Base-by-base conservation (phyloP, 2,329 filamentous ascomycete genomes). In the Paramyrothecium sp. region DNA sequence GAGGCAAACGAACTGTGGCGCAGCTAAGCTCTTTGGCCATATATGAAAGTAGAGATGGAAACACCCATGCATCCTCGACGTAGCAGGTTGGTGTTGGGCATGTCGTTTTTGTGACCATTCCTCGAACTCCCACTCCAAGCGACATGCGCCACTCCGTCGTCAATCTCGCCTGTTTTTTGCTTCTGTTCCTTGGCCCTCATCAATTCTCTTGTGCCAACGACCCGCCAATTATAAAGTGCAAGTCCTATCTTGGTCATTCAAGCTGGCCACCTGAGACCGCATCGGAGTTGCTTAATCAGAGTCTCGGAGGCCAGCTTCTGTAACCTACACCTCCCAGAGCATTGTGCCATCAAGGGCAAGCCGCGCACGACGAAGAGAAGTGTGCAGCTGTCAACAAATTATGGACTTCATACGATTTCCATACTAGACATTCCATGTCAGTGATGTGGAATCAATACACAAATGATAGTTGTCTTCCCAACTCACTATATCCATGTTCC, bases 401-500 rank as follows among this genome's bases (percentile, higher is more conserved):
- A 4, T 74, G 72, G 72, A 58, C 53, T 3, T 61, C 58, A 3
- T 69, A 67, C 44, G 66, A 71, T 0, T 68, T 64, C 16, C 71
- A 74, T 44, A 52, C 58, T 0, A 56, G 61, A 0, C 57, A 73
- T 23, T 71, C 72, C 7, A 53, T 74, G 8, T 73, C 71, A 0
- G 59, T 72, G 2, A 69, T 71, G 56, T 67, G 62, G 57, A 66
- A 80, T 55, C 77, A 80, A 53, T 82, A 71, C 65, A 74, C 74
- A 58, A 81, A 84, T 62, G 79, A 79, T 67, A 76, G 79, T 13
- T 84, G 81, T 65, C 70, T 83, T 46, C 81, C 81, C 2, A 61
- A 75, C 55, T 60, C 69, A 1, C 59, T 61, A 7, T 54, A 63
- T 47, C 69, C 75, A 0, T 83, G 73, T 48, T 67, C 63, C 13